Evolutionary conservation across 495 filamentous ascomycete genomes (phyloP).

Genomic region (Diplogelasinospora grovesii): DNA sequence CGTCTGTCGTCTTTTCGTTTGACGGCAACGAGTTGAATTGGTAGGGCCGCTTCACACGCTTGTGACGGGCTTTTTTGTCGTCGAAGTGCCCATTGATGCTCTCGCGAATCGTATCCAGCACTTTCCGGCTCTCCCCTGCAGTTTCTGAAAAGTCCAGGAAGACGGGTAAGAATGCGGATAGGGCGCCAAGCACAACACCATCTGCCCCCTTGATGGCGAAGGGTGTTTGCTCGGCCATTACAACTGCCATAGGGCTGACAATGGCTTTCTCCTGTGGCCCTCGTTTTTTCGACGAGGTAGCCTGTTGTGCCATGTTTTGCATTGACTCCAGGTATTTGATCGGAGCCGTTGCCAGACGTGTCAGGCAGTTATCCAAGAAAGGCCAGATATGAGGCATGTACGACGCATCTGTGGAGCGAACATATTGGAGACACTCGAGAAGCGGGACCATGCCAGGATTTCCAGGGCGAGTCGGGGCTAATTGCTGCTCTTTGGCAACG

Average conservation of each 20-base stretch:
- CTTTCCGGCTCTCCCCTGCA: constrained; percentile 33
- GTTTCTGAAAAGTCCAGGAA: constrained; percentile 35
- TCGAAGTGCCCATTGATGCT: constrained; percentile 17
- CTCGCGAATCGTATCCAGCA: constrained; percentile 29
- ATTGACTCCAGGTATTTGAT: constrained; percentile 65
- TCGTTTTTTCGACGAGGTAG: constrained; percentile 8
- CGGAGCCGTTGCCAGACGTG: constrained; percentile 59
- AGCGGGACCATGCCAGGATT: constrained; percentile 47
- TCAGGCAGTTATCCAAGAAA: constrained; percentile 76
- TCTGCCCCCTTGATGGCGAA: constrained; percentile 52
- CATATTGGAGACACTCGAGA: constrained; percentile 38
- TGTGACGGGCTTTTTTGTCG: constrained; percentile 6
- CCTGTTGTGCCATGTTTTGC: constrained; percentile 28
- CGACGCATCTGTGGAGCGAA: constrained; percentile 8
- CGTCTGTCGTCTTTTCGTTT: not conserved
- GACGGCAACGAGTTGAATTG: constrained; percentile 12
- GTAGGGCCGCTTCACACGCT: too few relatives aligned
- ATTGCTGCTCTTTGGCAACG: constrained; percentile 45
- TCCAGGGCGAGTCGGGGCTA: constrained; percentile 32
- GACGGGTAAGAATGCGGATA: constrained; percentile 53
- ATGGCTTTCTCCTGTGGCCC: not conserved
- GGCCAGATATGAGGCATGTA: constrained; percentile 33
- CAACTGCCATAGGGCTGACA: constrained; percentile 50
- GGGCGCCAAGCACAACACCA: constrained; percentile 23
- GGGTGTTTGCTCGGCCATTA: constrained; percentile 69